These are phyloP conservation scores for Populus trichocarpa DNA, from an alignment of 441 rosid species.

Conservation along the genomic window DNA sequence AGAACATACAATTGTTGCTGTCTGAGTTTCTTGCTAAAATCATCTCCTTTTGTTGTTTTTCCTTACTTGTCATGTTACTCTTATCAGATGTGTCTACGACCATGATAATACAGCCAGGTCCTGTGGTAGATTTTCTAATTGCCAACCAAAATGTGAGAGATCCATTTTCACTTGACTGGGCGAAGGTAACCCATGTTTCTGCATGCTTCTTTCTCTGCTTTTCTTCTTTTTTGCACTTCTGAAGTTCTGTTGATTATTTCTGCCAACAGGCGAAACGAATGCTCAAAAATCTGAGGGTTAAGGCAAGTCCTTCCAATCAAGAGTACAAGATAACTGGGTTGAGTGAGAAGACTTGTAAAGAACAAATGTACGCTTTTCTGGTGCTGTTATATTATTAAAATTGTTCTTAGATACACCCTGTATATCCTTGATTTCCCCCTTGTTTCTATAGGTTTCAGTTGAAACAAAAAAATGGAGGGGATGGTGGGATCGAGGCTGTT, in stretches of 20 bases:
- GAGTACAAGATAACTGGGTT: slow-evolving; percentile 74
- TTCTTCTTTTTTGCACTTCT: background rate
- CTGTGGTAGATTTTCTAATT: slow-evolving; percentile 64
- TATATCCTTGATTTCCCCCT: background rate
- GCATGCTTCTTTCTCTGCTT: background rate
- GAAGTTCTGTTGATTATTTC: background rate
- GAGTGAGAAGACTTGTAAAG: slow-evolving; percentile 57
- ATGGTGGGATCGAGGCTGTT: slow-evolving; percentile 29
- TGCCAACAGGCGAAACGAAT: slow-evolving; percentile 53
- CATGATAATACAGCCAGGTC: slow-evolving; percentile 84
- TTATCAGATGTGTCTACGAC: slow-evolving; percentile 75
- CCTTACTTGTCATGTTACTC: background rate
- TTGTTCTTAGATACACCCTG: background rate
- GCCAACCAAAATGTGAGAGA: slow-evolving; percentile 61
- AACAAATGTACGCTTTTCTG: slow-evolving; percentile 40
- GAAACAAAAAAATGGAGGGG: slow-evolving; percentile 29
- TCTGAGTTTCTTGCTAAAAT: background rate
- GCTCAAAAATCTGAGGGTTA: slow-evolving; percentile 69
- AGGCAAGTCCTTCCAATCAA: slow-evolving; percentile 52
- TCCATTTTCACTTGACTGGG: slow-evolving; percentile 60
- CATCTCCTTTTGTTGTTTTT: background rate
- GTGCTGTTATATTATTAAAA: background rate
- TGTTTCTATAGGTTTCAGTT: slow-evolving; percentile 46
- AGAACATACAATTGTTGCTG: background rate
- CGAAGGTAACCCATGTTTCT: slow-evolving; percentile 44